Evolutionary conservation across 2,329 filamentous ascomycete species (phyloP), one percentile per base, ranked within the genome.

Genomic region (Aschersonia sp.): DNA sequence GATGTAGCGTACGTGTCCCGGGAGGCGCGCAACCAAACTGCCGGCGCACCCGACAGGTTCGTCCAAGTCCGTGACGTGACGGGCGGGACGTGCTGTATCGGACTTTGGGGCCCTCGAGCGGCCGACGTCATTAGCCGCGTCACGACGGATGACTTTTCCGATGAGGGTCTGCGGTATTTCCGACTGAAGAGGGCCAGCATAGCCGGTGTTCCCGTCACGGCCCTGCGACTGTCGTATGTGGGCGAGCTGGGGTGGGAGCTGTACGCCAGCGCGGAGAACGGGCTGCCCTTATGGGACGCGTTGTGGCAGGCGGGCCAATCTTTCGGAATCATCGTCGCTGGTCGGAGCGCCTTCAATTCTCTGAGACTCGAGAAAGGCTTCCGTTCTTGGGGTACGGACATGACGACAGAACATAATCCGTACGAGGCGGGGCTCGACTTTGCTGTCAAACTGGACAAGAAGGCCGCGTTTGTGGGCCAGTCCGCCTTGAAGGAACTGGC

Each of bases 161-260:
- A 68, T 49, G 62, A 63, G 29, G 70, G 63, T 0, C 61, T 81
- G 0, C 69, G 71, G 0, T 73, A 76, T 48, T 70, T 75, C 51
- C 63, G 65, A 1, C 66, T 70, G 44, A 77, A 74, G 61, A 63
- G 61, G 20, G 66, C 68, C 0, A 66, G 59, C 48, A 67, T 82
- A 45, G 66, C 64, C 5, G 74, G 77, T 0, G 69, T 82, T 10
- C 78, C 79, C 0, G 75, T 79, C 3, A 73, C 66, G 0, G 68
- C 67, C 0, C 69, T 79, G 54, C 68, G 75, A 3, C 66, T 78
- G 40, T 82, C 78, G 0, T 78, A 75, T 46, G 74, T 82, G 4
- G 78, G 79, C 5, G 78, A 82, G 53, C 61, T 68, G 0, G 78
- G 79, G 1, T 82, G 77, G 76, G 78, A 82, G 56, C 69, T 82